phyloP scores from a whole-genome alignment of 176 grass and related monocot species.

The Musa beccarii region DNA sequence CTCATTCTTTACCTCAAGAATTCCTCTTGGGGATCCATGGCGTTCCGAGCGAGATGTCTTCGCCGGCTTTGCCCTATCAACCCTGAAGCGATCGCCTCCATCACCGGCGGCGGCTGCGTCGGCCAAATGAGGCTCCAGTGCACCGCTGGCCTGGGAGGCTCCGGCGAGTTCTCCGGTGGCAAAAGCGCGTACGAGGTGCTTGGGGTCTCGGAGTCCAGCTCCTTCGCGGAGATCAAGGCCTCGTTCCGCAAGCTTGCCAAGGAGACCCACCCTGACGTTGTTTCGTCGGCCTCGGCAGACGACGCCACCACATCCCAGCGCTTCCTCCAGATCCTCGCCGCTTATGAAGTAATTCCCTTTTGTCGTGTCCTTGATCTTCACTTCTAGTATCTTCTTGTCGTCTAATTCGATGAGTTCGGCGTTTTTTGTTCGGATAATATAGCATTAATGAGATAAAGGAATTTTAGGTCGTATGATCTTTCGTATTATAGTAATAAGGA shows the following conservation, averaged over 20 bases:
- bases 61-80: slow-evolving; percentile 30
- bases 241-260: slow-evolving; percentile 86
- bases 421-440: too few species aligned
- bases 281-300: slow-evolving; percentile 4
- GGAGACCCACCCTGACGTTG: slow-evolving; percentile 86
- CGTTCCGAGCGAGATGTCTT: slow-evolving; percentile 33
- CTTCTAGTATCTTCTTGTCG: too few species aligned
- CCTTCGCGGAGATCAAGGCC: slow-evolving; percentile 65
- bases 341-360: slow-evolving; percentile 52
- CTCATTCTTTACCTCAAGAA: too few species aligned
- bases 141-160: background rate
- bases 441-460: too few species aligned
- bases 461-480: too few species aligned
- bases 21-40: slow-evolving; percentile 26
- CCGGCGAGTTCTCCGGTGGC: slow-evolving; percentile 25
- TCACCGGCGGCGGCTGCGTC: background rate
- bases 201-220: slow-evolving; percentile 60
- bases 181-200: slow-evolving; percentile 93
- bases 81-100: slow-evolving; percentile 14
- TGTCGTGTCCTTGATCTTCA: background rate
- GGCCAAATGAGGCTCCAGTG: slow-evolving; percentile 16
- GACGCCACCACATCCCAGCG: slow-evolving; percentile 30
- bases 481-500: too few species aligned
- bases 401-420: too few species aligned
- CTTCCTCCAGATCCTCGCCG: slow-evolving; percentile 79